Base-by-base conservation (phyloP, 352 stramenopile genomes). In the Globisporangium ultimum region DNA sequence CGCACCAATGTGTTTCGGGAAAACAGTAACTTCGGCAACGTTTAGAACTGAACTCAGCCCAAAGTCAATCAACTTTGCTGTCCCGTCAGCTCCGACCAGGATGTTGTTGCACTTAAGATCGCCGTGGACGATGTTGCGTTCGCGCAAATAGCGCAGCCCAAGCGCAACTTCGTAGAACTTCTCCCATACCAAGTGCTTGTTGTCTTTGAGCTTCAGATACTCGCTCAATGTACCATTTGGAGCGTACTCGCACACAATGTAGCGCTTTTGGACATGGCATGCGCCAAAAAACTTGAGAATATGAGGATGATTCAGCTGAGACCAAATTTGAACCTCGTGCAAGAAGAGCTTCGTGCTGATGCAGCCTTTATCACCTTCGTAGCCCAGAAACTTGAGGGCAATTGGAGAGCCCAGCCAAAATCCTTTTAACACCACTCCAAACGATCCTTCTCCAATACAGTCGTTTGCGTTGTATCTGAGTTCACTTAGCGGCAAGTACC, bases 71-170 rank as follows among this genome's bases (percentile, higher is more conserved):
- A 80, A 43, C 50, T 80, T 76, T 2, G 64, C 57, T 24, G 53
- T 60, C n/a, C 55, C 41, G 32, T 65, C 45, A 20, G 73, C 63
- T 21, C 80, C 78, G 8, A 96, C 66, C 15, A 96, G 65, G 38
- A 97, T 71, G 58, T 96, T 96, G 50, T 78, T 84, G 24, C 77
- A 75, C 67, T 96, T 96, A 17, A 96, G 71, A 58, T 96, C 84
- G 10, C 87, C 74, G 49, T 97, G 88, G 17, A 96, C 67, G 32
- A 88, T 71, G 5, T 68, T 56, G 13, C 69, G 58, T 10, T 68
- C 50, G 21, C 75, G 70, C 18, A 78, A 45, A 22, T 73, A 48
- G 20, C 64, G 58, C 22, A 78, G 57, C 2, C 67, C 67, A 42
- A 50, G 64, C 53, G 70, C 58, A 47, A 67, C 61, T 60, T 78